A percentile compares a stretch with the other conserved stretches of the same genome.
Evolutionary conservation across 2,329 filamentous ascomycete species (phyloP).

Genomic region (Capronia epimyces): DNA sequence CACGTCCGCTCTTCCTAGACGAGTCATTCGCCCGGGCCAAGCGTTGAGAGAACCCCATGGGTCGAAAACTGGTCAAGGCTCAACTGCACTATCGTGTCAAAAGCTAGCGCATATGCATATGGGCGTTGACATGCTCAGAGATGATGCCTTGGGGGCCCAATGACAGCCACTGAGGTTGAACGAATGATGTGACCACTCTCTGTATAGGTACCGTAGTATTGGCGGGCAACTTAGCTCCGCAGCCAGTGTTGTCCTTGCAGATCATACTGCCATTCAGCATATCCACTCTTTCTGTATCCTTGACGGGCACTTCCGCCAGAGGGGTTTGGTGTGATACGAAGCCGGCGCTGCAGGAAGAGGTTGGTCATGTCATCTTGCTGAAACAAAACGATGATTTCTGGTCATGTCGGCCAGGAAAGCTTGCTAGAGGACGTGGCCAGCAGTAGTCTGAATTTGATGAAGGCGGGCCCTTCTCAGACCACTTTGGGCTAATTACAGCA

Average conservation of each 20-base stretch:
- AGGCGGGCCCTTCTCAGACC: not conserved
- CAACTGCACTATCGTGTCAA: not conserved
- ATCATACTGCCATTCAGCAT: not conserved
- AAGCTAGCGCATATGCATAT: slow-evolving; percentile 7
- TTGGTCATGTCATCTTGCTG: not conserved
- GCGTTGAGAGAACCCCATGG: not conserved
- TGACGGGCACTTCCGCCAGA: not conserved
- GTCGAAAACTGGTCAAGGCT: not conserved
- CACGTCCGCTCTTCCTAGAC: not conserved
- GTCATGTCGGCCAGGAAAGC: slow-evolving; percentile 8
- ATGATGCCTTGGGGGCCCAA: slow-evolving; percentile 8
- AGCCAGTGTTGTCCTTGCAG: not conserved
- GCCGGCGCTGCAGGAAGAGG: not conserved
- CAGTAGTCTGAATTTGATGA: not conserved
- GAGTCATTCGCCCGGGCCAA: not conserved
- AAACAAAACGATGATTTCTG: not conserved
- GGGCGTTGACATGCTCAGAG: slow-evolving; percentile 8
- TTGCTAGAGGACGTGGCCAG: not conserved
- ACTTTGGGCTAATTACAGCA: no score
- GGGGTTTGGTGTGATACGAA: not conserved
- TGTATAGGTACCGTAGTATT: not conserved
- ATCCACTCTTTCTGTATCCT: not conserved
- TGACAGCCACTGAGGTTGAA: slow-evolving; percentile 1
- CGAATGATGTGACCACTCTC: not conserved
- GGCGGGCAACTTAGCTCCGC: slow-evolving; percentile 1